A percentile compares a stretch with the other conserved stretches of the same genome.
phyloP scores from a whole-genome alignment of 805 yeast species.

The Suhomyces kilbournensis region DNA sequence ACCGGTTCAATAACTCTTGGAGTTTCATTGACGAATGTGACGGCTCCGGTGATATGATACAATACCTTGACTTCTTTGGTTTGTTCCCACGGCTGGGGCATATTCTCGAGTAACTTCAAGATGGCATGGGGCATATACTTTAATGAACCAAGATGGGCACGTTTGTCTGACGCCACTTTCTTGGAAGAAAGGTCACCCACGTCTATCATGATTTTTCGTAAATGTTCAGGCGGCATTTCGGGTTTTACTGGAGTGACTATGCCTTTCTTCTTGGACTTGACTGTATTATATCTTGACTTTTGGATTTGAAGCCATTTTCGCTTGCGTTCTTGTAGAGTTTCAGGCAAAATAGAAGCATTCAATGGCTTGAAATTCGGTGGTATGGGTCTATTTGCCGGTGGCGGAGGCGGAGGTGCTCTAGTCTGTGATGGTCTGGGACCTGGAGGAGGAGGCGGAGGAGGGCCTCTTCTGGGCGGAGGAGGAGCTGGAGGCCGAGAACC shows the following conservation, averaged over 20 bases:
- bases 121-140: conserved; percentile 96
- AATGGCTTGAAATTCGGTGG: conserved; percentile 9
- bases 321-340: conserved; percentile 43
- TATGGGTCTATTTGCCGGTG: conserved; percentile 10
- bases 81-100: conserved; percentile 99
- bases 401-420: conserved; percentile 4
- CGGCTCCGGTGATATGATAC: conserved; percentile 90
- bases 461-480: conserved; percentile 11
- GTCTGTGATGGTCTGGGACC: conserved; percentile 9
- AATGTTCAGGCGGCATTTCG: conserved; percentile 92
- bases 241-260: conserved; percentile 59
- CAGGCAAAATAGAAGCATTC: not conserved
- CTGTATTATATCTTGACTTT: conserved; percentile 47
- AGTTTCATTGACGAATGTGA: conserved; percentile 88
- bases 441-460: conserved; percentile 27
- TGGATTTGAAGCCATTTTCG: conserved; percentile 64
- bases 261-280: conserved; percentile 26
- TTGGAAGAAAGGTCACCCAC: conserved; percentile 84
- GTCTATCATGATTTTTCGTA: conserved; percentile 76
- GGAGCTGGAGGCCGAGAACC: conserved; percentile 12
- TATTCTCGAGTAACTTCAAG: conserved; percentile 81
- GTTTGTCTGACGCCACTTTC: conserved; percentile 77
- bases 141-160: conserved; percentile 84
- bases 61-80: conserved; percentile 80
- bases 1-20: conserved; percentile 93